Evolutionary conservation across 805 yeast genomes (phyloP).

Genomic region (Ogataea kodamae): DNA sequence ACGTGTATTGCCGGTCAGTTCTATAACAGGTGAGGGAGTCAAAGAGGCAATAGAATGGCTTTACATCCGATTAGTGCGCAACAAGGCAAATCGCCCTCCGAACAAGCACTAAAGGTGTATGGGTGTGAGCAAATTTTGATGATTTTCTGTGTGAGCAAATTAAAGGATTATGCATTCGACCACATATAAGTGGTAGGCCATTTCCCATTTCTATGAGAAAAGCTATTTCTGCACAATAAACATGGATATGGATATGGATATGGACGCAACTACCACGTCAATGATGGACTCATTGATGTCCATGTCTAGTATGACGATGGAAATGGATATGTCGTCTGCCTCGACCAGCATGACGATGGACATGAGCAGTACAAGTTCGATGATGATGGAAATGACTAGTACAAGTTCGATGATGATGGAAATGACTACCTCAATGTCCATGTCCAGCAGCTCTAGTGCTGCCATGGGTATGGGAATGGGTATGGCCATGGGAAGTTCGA

Average conservation of each 20-base stretch:
- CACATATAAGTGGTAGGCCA: slow-evolving; percentile 1
- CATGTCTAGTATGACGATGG: no score
- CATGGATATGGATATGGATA: slow-evolving; percentile 1
- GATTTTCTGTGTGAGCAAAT: slow-evolving; percentile 6
- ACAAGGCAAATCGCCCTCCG: slow-evolving; percentile 61
- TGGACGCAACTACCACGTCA: not conserved
- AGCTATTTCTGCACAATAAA: not conserved
- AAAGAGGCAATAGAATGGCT: slow-evolving; percentile 89
- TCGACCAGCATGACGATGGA: not conserved
- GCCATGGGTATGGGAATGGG: slow-evolving; percentile 13
- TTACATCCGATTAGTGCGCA: slow-evolving; percentile 63
- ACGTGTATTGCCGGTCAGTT: slow-evolving; percentile 85
- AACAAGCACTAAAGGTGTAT: slow-evolving; percentile 32
- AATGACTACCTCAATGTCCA: not conserved
- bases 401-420: not conserved
- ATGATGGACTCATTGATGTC: no score
- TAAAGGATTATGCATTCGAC: no score
- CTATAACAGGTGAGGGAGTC: slow-evolving; percentile 79
- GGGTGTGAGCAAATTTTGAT: slow-evolving; percentile 13
- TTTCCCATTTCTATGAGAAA: no score
- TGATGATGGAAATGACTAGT: slow-evolving; percentile 4
- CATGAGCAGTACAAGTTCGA: not conserved
- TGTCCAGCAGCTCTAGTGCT: not conserved
- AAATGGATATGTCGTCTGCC: no score
- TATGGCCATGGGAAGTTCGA: slow-evolving; percentile 17